Percentiles rank a stretch among this genome's conserved stretches.
Evolutionary conservation across 2,329 filamentous ascomycete genomes (phyloP).

Genomic region (Eurotiales sp.): DNA sequence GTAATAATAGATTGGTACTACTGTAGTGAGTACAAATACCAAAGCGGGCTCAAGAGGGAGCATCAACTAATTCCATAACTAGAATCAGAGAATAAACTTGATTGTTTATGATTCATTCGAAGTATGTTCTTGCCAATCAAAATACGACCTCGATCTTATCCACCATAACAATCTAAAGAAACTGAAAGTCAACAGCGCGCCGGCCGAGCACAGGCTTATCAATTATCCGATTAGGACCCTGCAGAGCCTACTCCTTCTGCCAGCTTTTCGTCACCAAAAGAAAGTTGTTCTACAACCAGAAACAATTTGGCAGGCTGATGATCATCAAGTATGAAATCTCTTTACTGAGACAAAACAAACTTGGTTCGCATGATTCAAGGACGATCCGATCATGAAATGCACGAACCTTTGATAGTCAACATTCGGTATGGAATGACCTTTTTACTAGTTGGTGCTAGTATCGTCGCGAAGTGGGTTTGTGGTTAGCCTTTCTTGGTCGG

Average conservation of each 20-base stretch:
- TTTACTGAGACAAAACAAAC: neutral
- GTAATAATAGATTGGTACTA: neutral
- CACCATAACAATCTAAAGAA: too few relatives aligned
- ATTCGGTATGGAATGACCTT: neutral
- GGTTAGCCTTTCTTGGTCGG: conserved; percentile 3
- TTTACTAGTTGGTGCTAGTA: neutral
- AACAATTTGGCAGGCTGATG: too few relatives aligned
- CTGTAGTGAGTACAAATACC: neutral
- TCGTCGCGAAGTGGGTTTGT: neutral
- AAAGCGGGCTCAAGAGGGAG: neutral
- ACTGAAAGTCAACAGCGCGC: neutral
- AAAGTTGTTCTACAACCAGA: too few relatives aligned
- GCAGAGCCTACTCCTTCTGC: neutral
- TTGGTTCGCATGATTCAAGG: conserved; percentile 2
- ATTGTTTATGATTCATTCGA: neutral
- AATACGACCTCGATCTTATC: too few relatives aligned
- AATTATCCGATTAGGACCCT: neutral
- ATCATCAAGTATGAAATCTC: neutral
- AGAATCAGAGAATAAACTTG: neutral
- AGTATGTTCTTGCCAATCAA: too few relatives aligned
- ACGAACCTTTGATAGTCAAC: neutral
- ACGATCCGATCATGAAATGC: conserved; percentile 6
- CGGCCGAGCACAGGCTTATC: neutral
- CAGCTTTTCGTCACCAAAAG: too few relatives aligned
- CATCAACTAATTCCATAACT: neutral